Evolutionary conservation across 139 green algal genomes (phyloP).

Genomic region (Tetratostichococcus sp.): DNA sequence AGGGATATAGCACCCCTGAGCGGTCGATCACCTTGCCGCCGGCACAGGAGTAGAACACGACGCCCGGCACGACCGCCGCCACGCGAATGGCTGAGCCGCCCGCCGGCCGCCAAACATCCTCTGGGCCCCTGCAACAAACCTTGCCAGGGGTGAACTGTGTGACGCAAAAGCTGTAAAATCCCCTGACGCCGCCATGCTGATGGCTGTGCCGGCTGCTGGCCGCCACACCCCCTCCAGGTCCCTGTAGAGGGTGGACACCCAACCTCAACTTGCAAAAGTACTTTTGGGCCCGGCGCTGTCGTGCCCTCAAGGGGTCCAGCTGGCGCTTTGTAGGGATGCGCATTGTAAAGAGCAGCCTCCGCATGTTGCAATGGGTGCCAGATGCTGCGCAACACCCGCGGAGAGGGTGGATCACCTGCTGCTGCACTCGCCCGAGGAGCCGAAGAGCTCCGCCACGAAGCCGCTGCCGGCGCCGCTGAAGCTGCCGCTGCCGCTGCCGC

Average conservation of each 20-base stretch:
- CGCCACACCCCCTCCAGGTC: slow-evolving; percentile 6
- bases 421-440: neutral
- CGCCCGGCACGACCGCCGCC: slow-evolving; percentile 3
- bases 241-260: neutral
- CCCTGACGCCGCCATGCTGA: slow-evolving; percentile 17
- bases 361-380: no score
- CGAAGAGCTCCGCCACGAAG: neutral
- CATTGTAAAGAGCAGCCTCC: no score
- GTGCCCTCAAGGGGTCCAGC: no score
- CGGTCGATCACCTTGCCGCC: slow-evolving; percentile 21
- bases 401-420: no score
- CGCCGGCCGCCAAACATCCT: slow-evolving; percentile 12
- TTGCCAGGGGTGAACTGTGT: no score
- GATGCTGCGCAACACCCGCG: no score
- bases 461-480: no score
- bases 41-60: slow-evolving; percentile 14
- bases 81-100: slow-evolving; percentile 14
- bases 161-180: no score
- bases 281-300: no score
- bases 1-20: no score
- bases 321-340: no score
- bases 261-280: no score
- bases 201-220: slow-evolving; percentile 5
- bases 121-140: neutral
- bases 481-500: neutral